These are phyloP conservation scores for Hyphopichia homilentoma DNA, from an alignment of 805 yeast genomes.

Conservation along the genomic window DNA sequence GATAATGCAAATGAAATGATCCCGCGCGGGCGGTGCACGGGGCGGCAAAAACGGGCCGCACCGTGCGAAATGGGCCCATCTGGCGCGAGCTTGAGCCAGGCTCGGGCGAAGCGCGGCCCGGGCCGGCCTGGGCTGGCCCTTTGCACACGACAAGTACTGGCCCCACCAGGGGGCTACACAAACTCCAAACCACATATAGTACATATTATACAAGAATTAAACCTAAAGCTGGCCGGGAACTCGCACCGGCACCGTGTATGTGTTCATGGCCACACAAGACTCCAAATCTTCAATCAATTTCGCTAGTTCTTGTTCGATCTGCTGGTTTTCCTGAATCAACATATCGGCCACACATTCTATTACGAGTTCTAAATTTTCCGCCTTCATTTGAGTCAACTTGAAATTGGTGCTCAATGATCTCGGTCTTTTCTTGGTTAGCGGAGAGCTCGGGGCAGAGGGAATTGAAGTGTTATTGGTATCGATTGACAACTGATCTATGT, in stretches of 20 bases:
- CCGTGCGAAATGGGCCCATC: too few species aligned
- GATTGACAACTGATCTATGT: conserved; percentile 4
- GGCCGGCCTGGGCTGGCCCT: too few species aligned
- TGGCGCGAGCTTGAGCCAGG: too few species aligned
- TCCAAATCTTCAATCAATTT: conserved; percentile 11
- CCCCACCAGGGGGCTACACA: too few species aligned
- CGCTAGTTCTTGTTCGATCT: conserved; percentile 13
- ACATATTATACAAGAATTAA: neutral
- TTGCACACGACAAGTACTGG: too few species aligned
- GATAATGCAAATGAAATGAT: too few species aligned
- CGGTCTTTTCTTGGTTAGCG: neutral
- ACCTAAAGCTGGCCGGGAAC: too few species aligned
- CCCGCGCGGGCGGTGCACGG: too few species aligned
- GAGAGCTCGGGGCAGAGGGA: neutral
- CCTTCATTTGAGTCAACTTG: conserved; percentile 5
- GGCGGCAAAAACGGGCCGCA: too few species aligned
- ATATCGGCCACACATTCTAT: conserved; percentile 27
- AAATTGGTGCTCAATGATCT: neutral
- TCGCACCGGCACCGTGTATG: conserved; percentile 12
- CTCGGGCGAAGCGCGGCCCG: too few species aligned
- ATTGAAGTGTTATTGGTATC: conserved; percentile 5
- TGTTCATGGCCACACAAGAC: conserved; percentile 18
- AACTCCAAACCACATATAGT: neutral
- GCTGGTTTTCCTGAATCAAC: conserved; percentile 17
- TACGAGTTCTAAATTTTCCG: conserved; percentile 11